Conservation (phyloP, 805 yeast species). For the Cyberlindnera galapagoensis region DNA sequence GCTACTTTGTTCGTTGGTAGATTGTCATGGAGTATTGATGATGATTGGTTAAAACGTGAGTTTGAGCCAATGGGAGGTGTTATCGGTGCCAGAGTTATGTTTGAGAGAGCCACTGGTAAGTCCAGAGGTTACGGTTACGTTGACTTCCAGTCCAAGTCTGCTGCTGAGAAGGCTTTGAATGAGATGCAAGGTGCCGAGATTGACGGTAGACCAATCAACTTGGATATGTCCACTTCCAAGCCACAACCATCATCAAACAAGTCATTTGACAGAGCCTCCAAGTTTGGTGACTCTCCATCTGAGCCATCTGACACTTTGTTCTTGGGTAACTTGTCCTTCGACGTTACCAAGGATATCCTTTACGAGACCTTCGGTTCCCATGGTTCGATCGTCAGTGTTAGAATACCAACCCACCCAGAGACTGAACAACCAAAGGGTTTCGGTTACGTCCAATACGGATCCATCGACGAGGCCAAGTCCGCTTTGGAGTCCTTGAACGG, state of each 20-base stretch:
- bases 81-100: constrained; percentile 82
- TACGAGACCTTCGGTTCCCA: constrained; percentile 65
- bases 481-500: constrained; percentile 88
- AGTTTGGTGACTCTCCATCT: constrained; percentile 85
- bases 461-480: constrained; percentile 82
- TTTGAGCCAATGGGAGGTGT: constrained; percentile 83
- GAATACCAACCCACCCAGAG: constrained; percentile 98
- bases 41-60: constrained; percentile 85
- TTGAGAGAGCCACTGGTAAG: constrained; percentile 86
- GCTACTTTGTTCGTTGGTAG: constrained; percentile 95
- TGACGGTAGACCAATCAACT: constrained; percentile 94
- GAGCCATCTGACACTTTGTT: constrained; percentile 94
- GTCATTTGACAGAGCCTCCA: constrained; percentile 71
- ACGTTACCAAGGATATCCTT: constrained; percentile 74
- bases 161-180: constrained; percentile 80
- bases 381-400: constrained; percentile 82
- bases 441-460: constrained; percentile 90
- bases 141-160: constrained; percentile 72
- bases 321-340: constrained; percentile 93
- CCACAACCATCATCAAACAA: constrained; percentile 54
- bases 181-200: constrained; percentile 90
- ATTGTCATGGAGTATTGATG: constrained; percentile 95
- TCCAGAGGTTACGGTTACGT: constrained; percentile 98
- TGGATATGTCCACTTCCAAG: constrained; percentile 84
- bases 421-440: constrained; percentile 99